Percentiles rank a stretch among this genome's conserved stretches.
phyloP scores from a whole-genome alignment of 2,329 filamentous ascomycete species.

The Ambrosiella beaveri region DNA sequence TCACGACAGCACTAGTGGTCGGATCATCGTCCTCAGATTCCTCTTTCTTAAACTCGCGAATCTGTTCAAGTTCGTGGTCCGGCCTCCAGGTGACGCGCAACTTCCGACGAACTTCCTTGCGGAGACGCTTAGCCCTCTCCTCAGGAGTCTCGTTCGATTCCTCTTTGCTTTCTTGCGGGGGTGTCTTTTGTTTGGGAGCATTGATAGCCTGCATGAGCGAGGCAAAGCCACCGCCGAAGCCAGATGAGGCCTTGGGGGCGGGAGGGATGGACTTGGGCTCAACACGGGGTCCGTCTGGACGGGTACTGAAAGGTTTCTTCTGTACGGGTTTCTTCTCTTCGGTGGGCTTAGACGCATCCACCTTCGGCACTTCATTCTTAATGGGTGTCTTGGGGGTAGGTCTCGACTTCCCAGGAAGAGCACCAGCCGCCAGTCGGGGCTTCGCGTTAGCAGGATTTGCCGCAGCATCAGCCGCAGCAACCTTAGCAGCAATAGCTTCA shows the following conservation, averaged over 20 bases:
- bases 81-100: slow-evolving; percentile 55
- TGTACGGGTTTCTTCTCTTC: slow-evolving; percentile 12
- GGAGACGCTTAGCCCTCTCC: slow-evolving; percentile 47
- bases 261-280: slow-evolving; percentile 15
- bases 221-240: slow-evolving; percentile 31
- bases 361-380: slow-evolving; percentile 18
- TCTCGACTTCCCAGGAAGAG: slow-evolving; percentile 31
- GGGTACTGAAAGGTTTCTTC: slow-evolving; percentile 14
- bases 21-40: slow-evolving; percentile 48
- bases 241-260: slow-evolving; percentile 17
- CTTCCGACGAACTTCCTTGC: slow-evolving; percentile 54
- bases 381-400: slow-evolving; percentile 24
- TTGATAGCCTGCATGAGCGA: slow-evolving; percentile 36
- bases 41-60: slow-evolving; percentile 56
- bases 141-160: slow-evolving; percentile 48
- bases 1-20: slow-evolving; percentile 43
- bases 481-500: not conserved
- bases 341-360: slow-evolving; percentile 15
- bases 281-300: slow-evolving; percentile 16
- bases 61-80: slow-evolving; percentile 46
- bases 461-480: not conserved
- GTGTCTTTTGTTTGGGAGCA: slow-evolving; percentile 22
- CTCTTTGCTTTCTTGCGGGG: slow-evolving; percentile 32
- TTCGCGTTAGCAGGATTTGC: slow-evolving; percentile 18
- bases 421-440: slow-evolving; percentile 15